Percentiles rank a stretch among this genome's conserved stretches.
Conservation (phyloP, 495 filamentous ascomycete genomes). For the Neurospora sp. region DNA sequence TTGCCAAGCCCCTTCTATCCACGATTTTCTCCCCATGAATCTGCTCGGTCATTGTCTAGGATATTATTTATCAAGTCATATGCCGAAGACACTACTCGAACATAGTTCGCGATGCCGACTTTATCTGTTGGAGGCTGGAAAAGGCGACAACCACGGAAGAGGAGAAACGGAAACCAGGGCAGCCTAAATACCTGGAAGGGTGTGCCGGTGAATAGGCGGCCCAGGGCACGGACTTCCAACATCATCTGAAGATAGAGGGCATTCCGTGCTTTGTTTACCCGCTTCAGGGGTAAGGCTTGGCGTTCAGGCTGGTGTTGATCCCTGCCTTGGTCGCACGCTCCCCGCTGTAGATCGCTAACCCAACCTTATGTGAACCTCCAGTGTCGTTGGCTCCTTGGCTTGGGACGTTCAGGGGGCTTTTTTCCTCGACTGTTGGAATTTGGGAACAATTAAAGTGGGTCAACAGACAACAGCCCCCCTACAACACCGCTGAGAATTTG, state of each 20-base stretch:
- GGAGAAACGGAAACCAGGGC: too few relatives aligned
- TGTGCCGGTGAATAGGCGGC: too few relatives aligned
- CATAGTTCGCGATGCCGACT: too few relatives aligned
- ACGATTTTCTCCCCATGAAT: too few relatives aligned
- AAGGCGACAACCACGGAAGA: too few relatives aligned
- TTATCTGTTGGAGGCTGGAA: too few relatives aligned
- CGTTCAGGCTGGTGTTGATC: background rate
- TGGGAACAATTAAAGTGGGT: background rate
- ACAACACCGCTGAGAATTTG: background rate
- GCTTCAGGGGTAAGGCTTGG: background rate
- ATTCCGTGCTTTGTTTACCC: background rate
- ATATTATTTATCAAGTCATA: too few relatives aligned
- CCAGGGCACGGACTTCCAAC: too few relatives aligned
- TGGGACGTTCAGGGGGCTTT: background rate
- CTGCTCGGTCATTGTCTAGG: too few relatives aligned
- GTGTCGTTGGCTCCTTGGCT: background rate
- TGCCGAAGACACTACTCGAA: background rate
- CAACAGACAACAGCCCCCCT: background rate
- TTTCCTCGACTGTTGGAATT: background rate
- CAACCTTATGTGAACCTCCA: background rate
- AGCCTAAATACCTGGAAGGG: too few relatives aligned
- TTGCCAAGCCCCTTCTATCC: too few relatives aligned
- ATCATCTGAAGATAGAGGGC: background rate
- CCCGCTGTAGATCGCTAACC: background rate
- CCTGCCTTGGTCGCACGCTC: background rate